Percentiles rank a stretch among this genome's conserved stretches.
Conservation (phyloP, 768 basidiomycete genomes). For the Brasilioporus rufonigricans region DNA sequence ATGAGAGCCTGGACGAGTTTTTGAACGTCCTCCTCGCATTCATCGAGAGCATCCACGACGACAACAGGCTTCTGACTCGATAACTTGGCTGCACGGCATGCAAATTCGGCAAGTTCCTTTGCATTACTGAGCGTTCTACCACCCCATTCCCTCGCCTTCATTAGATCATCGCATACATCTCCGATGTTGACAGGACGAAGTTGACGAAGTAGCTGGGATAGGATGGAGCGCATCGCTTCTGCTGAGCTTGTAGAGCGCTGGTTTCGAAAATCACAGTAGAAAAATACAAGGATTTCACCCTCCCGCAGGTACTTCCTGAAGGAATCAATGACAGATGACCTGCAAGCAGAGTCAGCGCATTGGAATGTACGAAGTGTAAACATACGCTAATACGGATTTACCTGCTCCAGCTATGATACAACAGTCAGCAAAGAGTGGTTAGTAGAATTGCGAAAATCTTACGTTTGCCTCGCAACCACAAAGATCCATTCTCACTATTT, state of each 20-base stretch:
- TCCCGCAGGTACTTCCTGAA: neutral
- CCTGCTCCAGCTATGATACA: conserved; percentile 1
- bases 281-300: neutral
- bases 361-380: neutral
- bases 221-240: conserved; percentile 1
- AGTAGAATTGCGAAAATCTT: neutral
- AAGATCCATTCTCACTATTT: neutral
- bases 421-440: neutral
- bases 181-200: neutral
- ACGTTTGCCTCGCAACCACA: conserved; percentile 11
- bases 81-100: neutral
- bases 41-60: conserved; percentile 7
- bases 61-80: neutral
- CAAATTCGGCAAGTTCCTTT: neutral
- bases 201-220: neutral
- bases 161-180: neutral
- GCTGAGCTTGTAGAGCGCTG: neutral
- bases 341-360: neutral
- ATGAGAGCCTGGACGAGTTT: neutral
- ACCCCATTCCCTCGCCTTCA: neutral
- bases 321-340: conserved; percentile 4
- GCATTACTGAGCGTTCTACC: neutral
- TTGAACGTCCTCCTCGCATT: neutral
- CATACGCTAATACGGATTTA: conserved; percentile 10
- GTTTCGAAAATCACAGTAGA: conserved; percentile 3